phyloP scores from a whole-genome alignment of 805 yeast genomes.

The Suhomyces sp. region DNA sequence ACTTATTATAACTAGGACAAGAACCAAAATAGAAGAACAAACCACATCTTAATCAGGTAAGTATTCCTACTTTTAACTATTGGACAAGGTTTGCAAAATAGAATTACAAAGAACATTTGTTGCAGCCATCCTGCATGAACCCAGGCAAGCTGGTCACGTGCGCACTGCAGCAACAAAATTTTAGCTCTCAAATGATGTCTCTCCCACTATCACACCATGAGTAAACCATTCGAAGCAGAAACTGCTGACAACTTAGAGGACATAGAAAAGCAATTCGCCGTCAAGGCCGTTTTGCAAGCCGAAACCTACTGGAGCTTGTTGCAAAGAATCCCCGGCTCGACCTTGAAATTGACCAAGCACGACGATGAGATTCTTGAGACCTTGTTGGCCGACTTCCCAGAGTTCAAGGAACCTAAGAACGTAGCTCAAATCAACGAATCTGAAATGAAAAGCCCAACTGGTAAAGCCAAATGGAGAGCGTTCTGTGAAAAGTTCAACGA shows the following conservation, averaged over 20 bases:
- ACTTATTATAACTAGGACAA: too few relatives aligned
- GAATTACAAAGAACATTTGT: too few relatives aligned
- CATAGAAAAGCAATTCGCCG: conserved; percentile 96
- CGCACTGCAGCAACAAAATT: neutral
- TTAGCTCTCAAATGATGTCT: neutral
- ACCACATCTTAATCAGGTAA: too few relatives aligned
- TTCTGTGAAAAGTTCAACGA: conserved; percentile 82
- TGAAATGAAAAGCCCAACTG: conserved; percentile 72
- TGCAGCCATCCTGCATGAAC: neutral
- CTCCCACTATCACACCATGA: conserved; percentile 16
- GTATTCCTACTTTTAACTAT: too few relatives aligned
- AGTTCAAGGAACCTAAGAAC: conserved; percentile 59
- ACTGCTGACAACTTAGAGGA: conserved; percentile 92
- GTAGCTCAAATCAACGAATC: conserved; percentile 66
- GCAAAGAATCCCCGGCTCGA: conserved; percentile 72
- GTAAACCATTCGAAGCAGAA: conserved; percentile 70
- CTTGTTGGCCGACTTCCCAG: conserved; percentile 79
- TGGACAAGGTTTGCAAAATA: too few relatives aligned
- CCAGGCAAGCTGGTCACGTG: neutral
- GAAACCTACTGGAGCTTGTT: conserved; percentile 89
- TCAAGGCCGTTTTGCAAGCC: conserved; percentile 93
- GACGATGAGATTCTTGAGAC: conserved; percentile 68
- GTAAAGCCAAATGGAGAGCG: conserved; percentile 88
- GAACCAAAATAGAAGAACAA: too few relatives aligned
- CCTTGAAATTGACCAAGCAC: conserved; percentile 64